These are phyloP conservation scores for Odontarrhena argentea DNA, from an alignment of 345 rosid species.

Conservation along the genomic window DNA sequence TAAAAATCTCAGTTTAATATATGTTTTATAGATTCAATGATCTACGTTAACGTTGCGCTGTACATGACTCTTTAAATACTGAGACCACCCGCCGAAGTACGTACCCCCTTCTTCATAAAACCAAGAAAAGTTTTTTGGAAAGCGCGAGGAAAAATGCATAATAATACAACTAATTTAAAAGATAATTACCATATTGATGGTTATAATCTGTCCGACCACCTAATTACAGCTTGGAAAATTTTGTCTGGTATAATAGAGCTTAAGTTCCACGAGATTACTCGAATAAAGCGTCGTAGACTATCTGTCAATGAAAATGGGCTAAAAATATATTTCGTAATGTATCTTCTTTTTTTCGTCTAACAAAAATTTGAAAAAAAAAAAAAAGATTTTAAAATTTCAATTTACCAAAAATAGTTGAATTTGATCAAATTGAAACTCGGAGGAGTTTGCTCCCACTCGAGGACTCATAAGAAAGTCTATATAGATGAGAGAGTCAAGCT, in stretches of 20 bases:
- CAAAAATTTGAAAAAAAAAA: too few species aligned
- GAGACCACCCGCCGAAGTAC: conserved; percentile 7
- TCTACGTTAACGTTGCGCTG: neutral
- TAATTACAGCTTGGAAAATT: conserved; percentile 15
- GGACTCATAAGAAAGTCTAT: too few species aligned
- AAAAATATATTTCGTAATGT: too few species aligned
- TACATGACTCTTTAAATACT: neutral
- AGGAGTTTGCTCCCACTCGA: too few species aligned
- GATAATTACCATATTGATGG: neutral
- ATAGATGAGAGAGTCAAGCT: too few species aligned
- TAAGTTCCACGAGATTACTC: conserved; percentile 3
- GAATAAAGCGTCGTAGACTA: conserved; percentile 4
- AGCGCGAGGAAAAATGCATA: conserved; percentile 11
- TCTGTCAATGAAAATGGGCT: neutral
- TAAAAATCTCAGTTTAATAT: too few species aligned
- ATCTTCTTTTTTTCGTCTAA: too few species aligned
- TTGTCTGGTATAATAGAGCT: conserved; percentile 17
- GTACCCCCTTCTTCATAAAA: neutral
- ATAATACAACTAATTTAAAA: neutral
- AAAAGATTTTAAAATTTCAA: too few species aligned
- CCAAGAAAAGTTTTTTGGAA: neutral
- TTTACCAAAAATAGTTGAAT: too few species aligned
- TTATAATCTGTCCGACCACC: conserved; percentile 12
- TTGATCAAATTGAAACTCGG: too few species aligned
- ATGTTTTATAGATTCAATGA: neutral